Evolutionary conservation across 2,329 filamentous ascomycete species (phyloP).

Genomic region (Ophiostoma piceae): DNA sequence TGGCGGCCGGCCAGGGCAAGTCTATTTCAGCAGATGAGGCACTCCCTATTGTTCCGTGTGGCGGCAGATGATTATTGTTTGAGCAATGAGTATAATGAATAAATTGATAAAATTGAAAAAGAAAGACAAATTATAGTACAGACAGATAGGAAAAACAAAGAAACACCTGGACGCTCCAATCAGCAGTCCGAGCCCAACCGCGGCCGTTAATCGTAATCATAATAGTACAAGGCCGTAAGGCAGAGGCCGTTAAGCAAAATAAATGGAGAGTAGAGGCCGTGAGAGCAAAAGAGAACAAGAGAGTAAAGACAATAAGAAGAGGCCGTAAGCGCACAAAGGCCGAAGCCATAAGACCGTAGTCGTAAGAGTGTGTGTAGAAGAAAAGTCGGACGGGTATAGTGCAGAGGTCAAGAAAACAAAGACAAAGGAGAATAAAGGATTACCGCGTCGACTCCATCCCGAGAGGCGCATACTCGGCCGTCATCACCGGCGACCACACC

Average conservation of each 20-base stretch:
- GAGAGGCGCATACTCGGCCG: slow-evolving; percentile 22
- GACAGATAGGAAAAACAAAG: not conserved
- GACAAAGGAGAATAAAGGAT: not conserved
- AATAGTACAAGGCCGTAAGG: not conserved
- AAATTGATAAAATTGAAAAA: not conserved
- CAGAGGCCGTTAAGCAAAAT: not conserved
- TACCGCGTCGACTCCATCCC: slow-evolving; percentile 26
- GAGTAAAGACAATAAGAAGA: not conserved
- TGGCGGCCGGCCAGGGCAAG: not conserved
- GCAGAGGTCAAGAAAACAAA: not conserved
- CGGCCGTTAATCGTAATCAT: slow-evolving; percentile 9
- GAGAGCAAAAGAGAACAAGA: not conserved
- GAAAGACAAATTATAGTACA: not conserved
- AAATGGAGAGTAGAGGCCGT: not conserved
- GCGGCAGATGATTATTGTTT: not conserved
- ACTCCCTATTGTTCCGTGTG: not conserved
- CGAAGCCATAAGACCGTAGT: not conserved
- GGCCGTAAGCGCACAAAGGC: not conserved
- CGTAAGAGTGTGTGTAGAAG: not conserved
- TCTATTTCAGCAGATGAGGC: not conserved
- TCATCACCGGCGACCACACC: slow-evolving; percentile 21
- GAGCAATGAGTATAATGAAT: not conserved
- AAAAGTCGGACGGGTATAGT: not conserved
- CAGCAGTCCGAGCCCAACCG: not conserved
- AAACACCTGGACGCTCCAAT: slow-evolving; percentile 10